These are phyloP conservation scores for Nemania abortiva DNA, from an alignment of 2,329 filamentous ascomycete genomes.

Conservation along the genomic window DNA sequence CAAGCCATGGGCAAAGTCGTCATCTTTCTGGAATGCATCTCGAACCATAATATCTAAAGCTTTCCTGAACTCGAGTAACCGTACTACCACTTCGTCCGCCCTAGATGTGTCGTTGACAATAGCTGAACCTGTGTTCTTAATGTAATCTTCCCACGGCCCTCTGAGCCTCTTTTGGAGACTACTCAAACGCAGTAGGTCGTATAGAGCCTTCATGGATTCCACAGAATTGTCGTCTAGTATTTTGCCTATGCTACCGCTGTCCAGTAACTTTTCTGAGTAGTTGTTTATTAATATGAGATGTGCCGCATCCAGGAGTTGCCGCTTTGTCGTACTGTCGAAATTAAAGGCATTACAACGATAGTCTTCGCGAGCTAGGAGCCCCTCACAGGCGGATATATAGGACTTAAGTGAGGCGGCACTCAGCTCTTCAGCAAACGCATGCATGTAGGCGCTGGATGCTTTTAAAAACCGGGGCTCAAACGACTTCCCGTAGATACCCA, in stretches of 20 bases:
- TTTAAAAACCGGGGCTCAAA: slow-evolving; percentile 84
- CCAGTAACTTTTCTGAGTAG: slow-evolving; percentile 74
- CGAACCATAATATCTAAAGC: slow-evolving; percentile 82
- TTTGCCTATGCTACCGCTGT: slow-evolving; percentile 74
- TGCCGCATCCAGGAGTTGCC: slow-evolving; percentile 77
- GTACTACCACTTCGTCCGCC: slow-evolving; percentile 86
- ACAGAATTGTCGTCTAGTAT: slow-evolving; percentile 79
- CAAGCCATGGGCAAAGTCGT: slow-evolving; percentile 81
- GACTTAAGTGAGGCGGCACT: slow-evolving; percentile 74
- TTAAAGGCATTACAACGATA: slow-evolving; percentile 82
- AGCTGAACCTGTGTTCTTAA: slow-evolving; percentile 76
- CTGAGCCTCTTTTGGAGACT: slow-evolving; percentile 77
- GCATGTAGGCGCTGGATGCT: slow-evolving; percentile 75
- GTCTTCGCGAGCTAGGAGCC: slow-evolving; percentile 78
- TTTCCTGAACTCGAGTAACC: slow-evolving; percentile 83
- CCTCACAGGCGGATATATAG: slow-evolving; percentile 79
- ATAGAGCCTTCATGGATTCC: slow-evolving; percentile 79
- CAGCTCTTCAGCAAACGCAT: slow-evolving; percentile 75
- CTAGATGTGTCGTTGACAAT: slow-evolving; percentile 86
- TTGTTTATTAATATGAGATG: slow-evolving; percentile 78
- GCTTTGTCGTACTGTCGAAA: slow-evolving; percentile 85
- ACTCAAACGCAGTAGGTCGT: slow-evolving; percentile 79
- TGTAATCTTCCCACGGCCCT: slow-evolving; percentile 81
- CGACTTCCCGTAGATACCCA: slow-evolving; percentile 80
- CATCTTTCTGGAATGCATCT: slow-evolving; percentile 80